Conservation (phyloP, 306 rosid genomes). For the Quercus rubra region DNA sequence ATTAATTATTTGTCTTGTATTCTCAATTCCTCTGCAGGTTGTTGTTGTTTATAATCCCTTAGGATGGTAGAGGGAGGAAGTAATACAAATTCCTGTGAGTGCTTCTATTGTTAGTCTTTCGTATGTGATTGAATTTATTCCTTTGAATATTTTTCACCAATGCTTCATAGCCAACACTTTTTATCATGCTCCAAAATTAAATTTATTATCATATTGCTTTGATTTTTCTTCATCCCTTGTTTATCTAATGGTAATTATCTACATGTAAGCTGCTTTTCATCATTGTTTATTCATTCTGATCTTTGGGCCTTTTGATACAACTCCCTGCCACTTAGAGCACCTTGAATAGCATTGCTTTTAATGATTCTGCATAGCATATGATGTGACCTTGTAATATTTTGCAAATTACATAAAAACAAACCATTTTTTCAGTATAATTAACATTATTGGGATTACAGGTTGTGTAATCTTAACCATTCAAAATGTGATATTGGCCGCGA, state of each 20-base stretch:
- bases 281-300: not conserved
- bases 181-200: not conserved
- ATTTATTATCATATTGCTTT: not conserved
- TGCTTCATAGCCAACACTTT: slow-evolving; percentile 1
- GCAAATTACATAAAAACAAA: not conserved
- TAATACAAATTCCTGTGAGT: slow-evolving; percentile 78
- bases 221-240: not conserved
- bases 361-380: not conserved
- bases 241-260: not conserved
- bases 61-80: slow-evolving; percentile 81
- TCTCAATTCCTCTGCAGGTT: slow-evolving; percentile 32
- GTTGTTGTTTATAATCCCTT: slow-evolving; percentile 65
- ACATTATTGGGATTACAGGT: not conserved
- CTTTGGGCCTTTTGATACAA: not conserved
- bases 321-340: not conserved
- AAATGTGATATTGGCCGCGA: no score
- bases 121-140: not conserved
- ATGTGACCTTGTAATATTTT: not conserved
- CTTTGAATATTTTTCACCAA: not conserved
- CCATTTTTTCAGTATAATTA: not conserved
- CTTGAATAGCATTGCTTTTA: not conserved
- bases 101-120: slow-evolving; percentile 6
- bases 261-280: not conserved
- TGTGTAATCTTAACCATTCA: no score
- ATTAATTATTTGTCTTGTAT: not conserved